Conservation (phyloP, 2,329 filamentous ascomycete species). For the Davidsoniella virescens region DNA sequence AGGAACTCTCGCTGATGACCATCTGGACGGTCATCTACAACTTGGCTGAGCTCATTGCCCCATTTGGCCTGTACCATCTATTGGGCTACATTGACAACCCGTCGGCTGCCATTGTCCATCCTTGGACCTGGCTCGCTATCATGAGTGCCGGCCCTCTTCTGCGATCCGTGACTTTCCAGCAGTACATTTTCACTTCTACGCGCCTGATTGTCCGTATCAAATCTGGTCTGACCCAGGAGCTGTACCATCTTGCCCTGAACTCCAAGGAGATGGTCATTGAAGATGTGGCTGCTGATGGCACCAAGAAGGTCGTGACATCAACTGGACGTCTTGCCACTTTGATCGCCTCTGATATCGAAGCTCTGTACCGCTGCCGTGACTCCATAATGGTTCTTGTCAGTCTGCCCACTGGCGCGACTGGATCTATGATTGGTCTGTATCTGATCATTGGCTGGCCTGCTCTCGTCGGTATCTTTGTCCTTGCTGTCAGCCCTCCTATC, state of each 20-base stretch:
- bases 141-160: constrained; percentile 31
- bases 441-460: constrained; percentile 39
- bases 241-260: constrained; percentile 37
- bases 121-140: constrained; percentile 37
- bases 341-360: constrained; percentile 42
- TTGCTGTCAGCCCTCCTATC: constrained; percentile 32
- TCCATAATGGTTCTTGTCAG: constrained; percentile 30
- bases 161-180: constrained; percentile 35
- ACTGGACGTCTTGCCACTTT: constrained; percentile 37
- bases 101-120: constrained; percentile 27
- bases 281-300: constrained; percentile 13
- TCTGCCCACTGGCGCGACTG: constrained; percentile 29
- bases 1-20: constrained; percentile 29
- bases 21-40: constrained; percentile 24
- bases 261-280: constrained; percentile 44
- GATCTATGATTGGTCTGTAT: constrained; percentile 37
- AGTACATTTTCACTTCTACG: constrained; percentile 41
- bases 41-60: constrained; percentile 32
- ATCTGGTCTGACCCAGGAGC: constrained; percentile 39
- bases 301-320: constrained; percentile 24
- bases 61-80: constrained; percentile 36
- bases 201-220: constrained; percentile 35
- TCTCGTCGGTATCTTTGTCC: constrained; percentile 32
- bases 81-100: constrained; percentile 31
- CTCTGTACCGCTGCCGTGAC: constrained; percentile 35